These are phyloP conservation scores for Knufia petricola DNA, from an alignment of 2,329 filamentous ascomycete species.

Conservation along the genomic window DNA sequence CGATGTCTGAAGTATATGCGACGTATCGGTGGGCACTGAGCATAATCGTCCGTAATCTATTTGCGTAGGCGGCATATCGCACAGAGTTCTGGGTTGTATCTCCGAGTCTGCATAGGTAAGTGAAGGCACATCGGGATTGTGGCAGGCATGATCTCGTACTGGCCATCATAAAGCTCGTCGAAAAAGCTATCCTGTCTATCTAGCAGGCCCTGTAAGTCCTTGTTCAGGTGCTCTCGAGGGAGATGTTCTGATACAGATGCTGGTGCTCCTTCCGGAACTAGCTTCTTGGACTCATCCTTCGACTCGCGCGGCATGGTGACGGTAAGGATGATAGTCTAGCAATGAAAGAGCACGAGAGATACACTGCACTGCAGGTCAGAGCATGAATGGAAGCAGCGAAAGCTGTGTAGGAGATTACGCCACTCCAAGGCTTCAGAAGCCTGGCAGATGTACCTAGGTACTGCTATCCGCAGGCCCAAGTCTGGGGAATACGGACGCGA, in stretches of 20 bases:
- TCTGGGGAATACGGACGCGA: not conserved
- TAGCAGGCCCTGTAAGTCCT: constrained; percentile 46
- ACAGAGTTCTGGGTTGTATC: constrained; percentile 77
- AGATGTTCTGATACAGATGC: constrained; percentile 28
- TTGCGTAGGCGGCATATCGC: constrained; percentile 88
- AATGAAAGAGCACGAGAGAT: not conserved
- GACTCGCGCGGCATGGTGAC: constrained; percentile 5
- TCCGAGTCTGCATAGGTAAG: constrained; percentile 45
- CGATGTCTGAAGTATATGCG: constrained; percentile 92
- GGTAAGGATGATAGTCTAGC: not conserved
- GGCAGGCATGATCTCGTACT: constrained; percentile 38
- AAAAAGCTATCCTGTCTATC: constrained; percentile 63
- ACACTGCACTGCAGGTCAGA: not conserved
- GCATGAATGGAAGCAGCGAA: not conserved
- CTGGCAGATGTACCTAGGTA: too few relatives aligned
- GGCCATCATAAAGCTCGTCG: constrained; percentile 67
- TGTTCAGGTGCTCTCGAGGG: constrained; percentile 44
- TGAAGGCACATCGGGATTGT: not conserved
- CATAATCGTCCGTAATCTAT: constrained; percentile 75
- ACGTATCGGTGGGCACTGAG: constrained; percentile 89
- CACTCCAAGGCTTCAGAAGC: not conserved
- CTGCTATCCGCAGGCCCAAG: not conserved
- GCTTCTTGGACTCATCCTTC: constrained; percentile 19
- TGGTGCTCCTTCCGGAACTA: constrained; percentile 19
- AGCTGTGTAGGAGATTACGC: too few relatives aligned